Percentiles rank a stretch among this genome's conserved stretches.
These are phyloP conservation scores for Aureobasidium sp. DNA, from an alignment of 2,329 filamentous ascomycete species.

Conservation along the genomic window DNA sequence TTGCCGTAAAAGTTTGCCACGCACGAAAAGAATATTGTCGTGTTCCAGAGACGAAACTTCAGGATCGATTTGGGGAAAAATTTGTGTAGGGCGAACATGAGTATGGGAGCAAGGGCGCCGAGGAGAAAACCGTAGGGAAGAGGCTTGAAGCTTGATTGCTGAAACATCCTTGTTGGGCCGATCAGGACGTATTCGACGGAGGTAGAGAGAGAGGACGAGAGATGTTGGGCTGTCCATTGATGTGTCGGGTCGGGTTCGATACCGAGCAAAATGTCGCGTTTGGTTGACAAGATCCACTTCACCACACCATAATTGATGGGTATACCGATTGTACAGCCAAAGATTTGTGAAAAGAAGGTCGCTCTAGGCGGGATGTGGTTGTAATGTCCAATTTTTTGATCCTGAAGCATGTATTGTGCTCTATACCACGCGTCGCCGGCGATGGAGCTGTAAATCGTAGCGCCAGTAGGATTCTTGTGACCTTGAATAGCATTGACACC, in stretches of 20 bases:
- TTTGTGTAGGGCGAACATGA: slow-evolving; percentile 47
- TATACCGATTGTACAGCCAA: slow-evolving; percentile 52
- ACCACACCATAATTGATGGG: slow-evolving; percentile 57
- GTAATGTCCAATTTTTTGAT: slow-evolving; percentile 59
- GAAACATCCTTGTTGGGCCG: slow-evolving; percentile 46
- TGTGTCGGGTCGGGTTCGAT: slow-evolving; percentile 47
- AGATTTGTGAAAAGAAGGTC: slow-evolving; percentile 56
- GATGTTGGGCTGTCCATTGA: slow-evolving; percentile 54
- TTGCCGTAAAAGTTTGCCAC: slow-evolving; percentile 55
- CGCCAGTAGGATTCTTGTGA: slow-evolving; percentile 52
- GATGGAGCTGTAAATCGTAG: slow-evolving; percentile 49
- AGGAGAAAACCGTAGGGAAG: slow-evolving; percentile 50
- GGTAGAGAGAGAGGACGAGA: slow-evolving; percentile 47
- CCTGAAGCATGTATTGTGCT: slow-evolving; percentile 52
- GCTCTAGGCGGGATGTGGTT: slow-evolving; percentile 54
- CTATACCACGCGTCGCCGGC: slow-evolving; percentile 57
- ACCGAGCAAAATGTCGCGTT: slow-evolving; percentile 50
- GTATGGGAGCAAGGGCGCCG: slow-evolving; percentile 40
- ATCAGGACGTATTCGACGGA: slow-evolving; percentile 56
- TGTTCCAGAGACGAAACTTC: slow-evolving; percentile 53
- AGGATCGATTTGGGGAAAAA: slow-evolving; percentile 47
- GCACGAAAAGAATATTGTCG: slow-evolving; percentile 55
- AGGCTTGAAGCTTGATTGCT: slow-evolving; percentile 40
- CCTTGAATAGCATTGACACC: slow-evolving; percentile 46
- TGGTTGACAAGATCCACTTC: slow-evolving; percentile 52